These are phyloP conservation scores for Sporothrix sp. DNA, from an alignment of 2,329 filamentous ascomycete species.

Conservation along the genomic window DNA sequence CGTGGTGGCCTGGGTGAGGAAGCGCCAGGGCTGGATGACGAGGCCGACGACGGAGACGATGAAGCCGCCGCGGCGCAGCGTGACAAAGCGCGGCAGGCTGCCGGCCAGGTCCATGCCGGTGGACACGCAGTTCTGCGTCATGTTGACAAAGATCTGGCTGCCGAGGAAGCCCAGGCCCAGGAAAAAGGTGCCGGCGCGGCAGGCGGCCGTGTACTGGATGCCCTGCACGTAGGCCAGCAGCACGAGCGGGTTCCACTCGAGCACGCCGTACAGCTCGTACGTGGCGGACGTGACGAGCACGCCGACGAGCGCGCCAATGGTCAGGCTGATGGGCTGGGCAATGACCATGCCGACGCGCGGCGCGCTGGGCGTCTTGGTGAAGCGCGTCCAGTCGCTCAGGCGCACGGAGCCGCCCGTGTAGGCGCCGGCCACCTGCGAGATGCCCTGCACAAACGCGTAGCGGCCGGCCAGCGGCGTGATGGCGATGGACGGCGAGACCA, in stretches of 20 bases:
- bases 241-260: conserved; percentile 3
- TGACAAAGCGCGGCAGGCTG: conserved; percentile 42
- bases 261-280: not conserved
- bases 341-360: conserved; percentile 4
- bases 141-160: conserved; percentile 21
- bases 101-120: conserved; percentile 46
- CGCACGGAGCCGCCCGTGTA: conserved; percentile 1
- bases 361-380: conserved; percentile 1
- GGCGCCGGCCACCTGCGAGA: conserved; percentile 1
- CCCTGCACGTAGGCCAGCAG: not conserved
- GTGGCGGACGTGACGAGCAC: conserved; percentile 4
- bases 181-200: conserved; percentile 3
- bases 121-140: conserved; percentile 38
- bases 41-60: conserved; percentile 36
- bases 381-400: not conserved
- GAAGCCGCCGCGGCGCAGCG: conserved; percentile 44
- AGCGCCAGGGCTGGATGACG: conserved; percentile 40
- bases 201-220: not conserved
- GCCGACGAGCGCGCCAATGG: not conserved
- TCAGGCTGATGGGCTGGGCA: not conserved
- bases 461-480: not conserved
- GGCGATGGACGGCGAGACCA: not conserved
- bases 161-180: not conserved
- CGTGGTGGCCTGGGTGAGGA: conserved; percentile 34
- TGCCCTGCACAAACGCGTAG: conserved; percentile 2